A percentile compares a stretch with the other conserved stretches of the same genome.
Conservation (phyloP, 495 filamentous ascomycete genomes). For the Aspergillus heteromorphus region DNA sequence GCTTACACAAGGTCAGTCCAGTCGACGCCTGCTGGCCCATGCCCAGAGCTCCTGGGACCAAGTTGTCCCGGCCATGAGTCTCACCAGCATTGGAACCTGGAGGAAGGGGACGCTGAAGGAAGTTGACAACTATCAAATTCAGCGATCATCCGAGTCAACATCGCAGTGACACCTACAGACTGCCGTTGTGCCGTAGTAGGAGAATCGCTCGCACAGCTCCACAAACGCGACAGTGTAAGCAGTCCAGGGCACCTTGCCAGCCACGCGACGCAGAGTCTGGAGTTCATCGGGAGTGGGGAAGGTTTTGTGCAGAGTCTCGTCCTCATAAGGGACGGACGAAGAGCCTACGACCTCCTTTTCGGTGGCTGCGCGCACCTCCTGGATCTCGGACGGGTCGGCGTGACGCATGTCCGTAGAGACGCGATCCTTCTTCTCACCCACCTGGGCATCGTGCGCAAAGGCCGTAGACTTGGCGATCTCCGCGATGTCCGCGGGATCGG, state of each 20-base stretch:
- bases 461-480: slow-evolving; percentile 26
- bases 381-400: slow-evolving; percentile 5
- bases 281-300: slow-evolving; percentile 57
- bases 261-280: slow-evolving; percentile 55
- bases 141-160: not conserved
- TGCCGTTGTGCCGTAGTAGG: slow-evolving; percentile 70
- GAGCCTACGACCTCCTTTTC: slow-evolving; percentile 8
- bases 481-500: slow-evolving; percentile 25
- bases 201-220: slow-evolving; percentile 74
- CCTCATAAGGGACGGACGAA: slow-evolving; percentile 1
- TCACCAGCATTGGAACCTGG: slow-evolving; percentile 55
- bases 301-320: slow-evolving; percentile 16
- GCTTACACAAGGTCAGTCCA: slow-evolving; percentile 49
- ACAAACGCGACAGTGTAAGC: slow-evolving; percentile 68
- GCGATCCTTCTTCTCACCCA: slow-evolving; percentile 11
- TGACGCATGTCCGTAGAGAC: slow-evolving; percentile 4
- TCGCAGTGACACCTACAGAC: slow-evolving; percentile 48
- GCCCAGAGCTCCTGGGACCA: slow-evolving; percentile 55
- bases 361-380: slow-evolving; percentile 10
- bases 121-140: slow-evolving; percentile 48
- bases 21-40: slow-evolving; percentile 64
- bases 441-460: slow-evolving; percentile 14
- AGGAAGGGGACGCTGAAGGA: slow-evolving; percentile 63
- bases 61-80: slow-evolving; percentile 40
- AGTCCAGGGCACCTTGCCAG: slow-evolving; percentile 58